Evolutionary conservation across 1,284 basidiomycete species (phyloP).

Genomic region (Irpex lacteus): DNA sequence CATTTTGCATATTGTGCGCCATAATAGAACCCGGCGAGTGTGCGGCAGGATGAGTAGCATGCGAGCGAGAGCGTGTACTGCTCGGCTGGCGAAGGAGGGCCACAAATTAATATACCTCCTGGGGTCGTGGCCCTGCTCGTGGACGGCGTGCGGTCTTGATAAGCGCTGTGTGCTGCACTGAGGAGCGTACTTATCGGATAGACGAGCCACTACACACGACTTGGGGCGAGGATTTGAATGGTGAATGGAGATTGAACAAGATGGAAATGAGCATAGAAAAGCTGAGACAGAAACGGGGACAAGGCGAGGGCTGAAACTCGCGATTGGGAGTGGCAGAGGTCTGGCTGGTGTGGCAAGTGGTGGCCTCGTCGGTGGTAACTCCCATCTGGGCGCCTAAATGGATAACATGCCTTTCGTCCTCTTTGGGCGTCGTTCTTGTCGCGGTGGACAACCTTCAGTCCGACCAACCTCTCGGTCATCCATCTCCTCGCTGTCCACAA

Average conservation of each 20-base stretch:
- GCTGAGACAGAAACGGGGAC: background rate
- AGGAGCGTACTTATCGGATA: background rate
- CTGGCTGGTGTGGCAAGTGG: background rate
- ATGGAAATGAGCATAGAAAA: background rate
- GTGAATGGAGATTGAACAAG: background rate
- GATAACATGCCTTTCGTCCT: slow-evolving; percentile 11
- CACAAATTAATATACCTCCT: background rate
- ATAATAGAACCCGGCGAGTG: background rate
- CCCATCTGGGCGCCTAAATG: slow-evolving; percentile 10
- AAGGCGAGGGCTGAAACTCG: background rate
- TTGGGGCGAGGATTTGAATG: background rate
- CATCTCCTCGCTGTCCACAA: slow-evolving; percentile 8
- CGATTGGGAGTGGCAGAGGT: slow-evolving; percentile 11
- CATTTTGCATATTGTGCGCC: background rate
- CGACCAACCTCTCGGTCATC: slow-evolving; percentile 9
- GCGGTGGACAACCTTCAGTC: slow-evolving; percentile 14
- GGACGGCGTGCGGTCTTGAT: background rate
- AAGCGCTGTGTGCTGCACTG: background rate
- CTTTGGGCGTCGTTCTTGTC: slow-evolving; percentile 16
- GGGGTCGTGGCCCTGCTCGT: background rate
- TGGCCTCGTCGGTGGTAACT: slow-evolving; percentile 12
- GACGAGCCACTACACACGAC: background rate
- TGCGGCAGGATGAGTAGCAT: background rate
- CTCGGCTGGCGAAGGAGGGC: too few relatives aligned
- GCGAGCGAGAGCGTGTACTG: background rate